Conservation (phyloP, 306 rosid species). For the Trichosanthes truncata region DNA sequence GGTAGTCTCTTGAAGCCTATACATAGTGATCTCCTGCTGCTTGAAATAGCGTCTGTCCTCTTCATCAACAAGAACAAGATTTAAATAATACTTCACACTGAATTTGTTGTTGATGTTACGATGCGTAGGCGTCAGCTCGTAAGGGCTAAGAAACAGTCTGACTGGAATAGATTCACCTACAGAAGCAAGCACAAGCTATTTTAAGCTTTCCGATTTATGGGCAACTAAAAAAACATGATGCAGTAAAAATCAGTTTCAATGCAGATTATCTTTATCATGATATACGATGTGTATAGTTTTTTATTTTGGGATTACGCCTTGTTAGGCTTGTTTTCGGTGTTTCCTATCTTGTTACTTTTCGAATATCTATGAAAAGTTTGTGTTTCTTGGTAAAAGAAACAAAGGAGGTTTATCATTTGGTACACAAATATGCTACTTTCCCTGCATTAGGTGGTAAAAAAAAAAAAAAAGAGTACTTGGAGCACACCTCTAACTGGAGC, state of each 20-base stretch:
- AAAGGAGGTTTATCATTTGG: not conserved
- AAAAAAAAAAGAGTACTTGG: not conserved
- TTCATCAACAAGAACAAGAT: constrained; percentile 94
- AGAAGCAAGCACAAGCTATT: constrained; percentile 9
- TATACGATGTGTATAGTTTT: not conserved
- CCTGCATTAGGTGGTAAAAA: not conserved
- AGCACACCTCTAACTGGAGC: constrained; percentile 97
- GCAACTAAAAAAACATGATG: not conserved
- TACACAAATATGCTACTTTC: not conserved
- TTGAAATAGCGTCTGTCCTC: constrained; percentile 96
- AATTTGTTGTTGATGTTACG: constrained; percentile 93
- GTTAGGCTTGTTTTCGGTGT: not conserved
- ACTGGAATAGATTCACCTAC: constrained; percentile 99
- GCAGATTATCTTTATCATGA: no score
- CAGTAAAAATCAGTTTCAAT: not conserved
- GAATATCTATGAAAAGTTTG: not conserved
- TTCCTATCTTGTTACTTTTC: not conserved
- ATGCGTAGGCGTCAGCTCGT: constrained; percentile 90
- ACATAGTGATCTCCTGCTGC: constrained; percentile 98
- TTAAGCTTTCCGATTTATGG: not conserved
- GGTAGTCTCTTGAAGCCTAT: constrained; percentile 69
- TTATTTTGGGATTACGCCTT: not conserved
- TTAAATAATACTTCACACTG: constrained; percentile 93
- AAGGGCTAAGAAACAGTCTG: constrained; percentile 95
- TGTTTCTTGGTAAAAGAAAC: not conserved